phyloP scores from a whole-genome alignment of 331 rosid genomes.

The Quercus phellos region DNA sequence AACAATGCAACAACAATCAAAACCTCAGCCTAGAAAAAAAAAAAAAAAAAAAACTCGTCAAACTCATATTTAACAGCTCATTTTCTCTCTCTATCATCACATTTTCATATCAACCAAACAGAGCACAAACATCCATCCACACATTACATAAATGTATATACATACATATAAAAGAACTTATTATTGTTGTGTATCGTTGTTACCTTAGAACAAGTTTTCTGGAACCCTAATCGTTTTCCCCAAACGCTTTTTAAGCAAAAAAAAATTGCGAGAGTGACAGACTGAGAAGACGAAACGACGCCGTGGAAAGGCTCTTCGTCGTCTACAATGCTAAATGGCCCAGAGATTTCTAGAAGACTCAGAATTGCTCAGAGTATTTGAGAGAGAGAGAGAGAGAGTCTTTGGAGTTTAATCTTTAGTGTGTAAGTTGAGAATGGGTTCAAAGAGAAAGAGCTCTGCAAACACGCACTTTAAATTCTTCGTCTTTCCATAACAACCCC shows the following conservation, averaged over 20 bases:
- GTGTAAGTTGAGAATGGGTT: no score
- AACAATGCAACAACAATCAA: not conserved
- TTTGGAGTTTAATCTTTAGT: no score
- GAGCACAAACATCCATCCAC: not conserved
- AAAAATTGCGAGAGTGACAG: not conserved
- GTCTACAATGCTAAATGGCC: no score
- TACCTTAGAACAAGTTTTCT: not conserved
- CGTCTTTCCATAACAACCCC: no score
- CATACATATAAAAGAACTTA: no score
- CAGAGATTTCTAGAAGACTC: no score
- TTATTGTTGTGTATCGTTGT: not conserved
- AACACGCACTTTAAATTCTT: no score
- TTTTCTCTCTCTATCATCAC: not conserved
- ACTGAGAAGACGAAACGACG: not conserved
- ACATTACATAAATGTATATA: no score
- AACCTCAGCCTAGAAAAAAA: not conserved
- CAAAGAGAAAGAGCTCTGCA: no score
- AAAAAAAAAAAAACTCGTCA: not conserved
- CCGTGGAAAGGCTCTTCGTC: not conserved
- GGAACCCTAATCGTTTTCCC: not conserved
- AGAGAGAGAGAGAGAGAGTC: not conserved
- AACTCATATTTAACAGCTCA: not conserved
- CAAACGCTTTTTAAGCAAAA: not conserved
- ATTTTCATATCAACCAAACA: not conserved
- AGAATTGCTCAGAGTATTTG: no score